Percentiles rank a stretch among this genome's conserved stretches.
These are phyloP conservation scores for Ogataea wickerhamii DNA, from an alignment of 805 yeast species.

Conservation along the genomic window DNA sequence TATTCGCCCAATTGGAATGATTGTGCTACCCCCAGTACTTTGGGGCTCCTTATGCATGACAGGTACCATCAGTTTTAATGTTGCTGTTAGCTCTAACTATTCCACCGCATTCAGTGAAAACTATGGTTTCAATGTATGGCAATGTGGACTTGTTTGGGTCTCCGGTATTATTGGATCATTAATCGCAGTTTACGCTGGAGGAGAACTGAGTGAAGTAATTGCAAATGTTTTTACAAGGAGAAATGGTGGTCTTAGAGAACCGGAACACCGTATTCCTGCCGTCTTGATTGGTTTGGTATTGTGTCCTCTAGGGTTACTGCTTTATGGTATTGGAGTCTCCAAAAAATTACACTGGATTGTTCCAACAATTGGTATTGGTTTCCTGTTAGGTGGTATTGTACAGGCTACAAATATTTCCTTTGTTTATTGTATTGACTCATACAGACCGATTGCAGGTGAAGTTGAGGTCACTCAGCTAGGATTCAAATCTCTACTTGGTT, in stretches of 20 bases:
- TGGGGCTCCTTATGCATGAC: slow-evolving; percentile 10
- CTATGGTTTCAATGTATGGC: slow-evolving; percentile 6
- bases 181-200: slow-evolving; percentile 8
- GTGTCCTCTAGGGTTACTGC: slow-evolving; percentile 6
- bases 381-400: slow-evolving; percentile 8
- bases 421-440: slow-evolving; percentile 11
- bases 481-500: slow-evolving; percentile 9
- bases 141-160: slow-evolving; percentile 8
- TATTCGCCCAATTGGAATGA: slow-evolving; percentile 9
- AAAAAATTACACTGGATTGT: slow-evolving; percentile 7
- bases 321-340: slow-evolving; percentile 8
- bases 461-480: slow-evolving; percentile 10
- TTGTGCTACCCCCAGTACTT: slow-evolving; percentile 8
- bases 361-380: slow-evolving; percentile 7
- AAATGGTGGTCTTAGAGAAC: slow-evolving; percentile 10
- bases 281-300: slow-evolving; percentile 4
- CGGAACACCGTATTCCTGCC: slow-evolving; percentile 9
- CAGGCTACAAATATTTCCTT: slow-evolving; percentile 11
- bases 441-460: slow-evolving; percentile 11
- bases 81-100: slow-evolving; percentile 8
- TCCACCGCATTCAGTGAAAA: slow-evolving; percentile 3
- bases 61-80: slow-evolving; percentile 9
- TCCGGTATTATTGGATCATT: slow-evolving; percentile 9
- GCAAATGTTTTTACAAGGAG: slow-evolving; percentile 8
- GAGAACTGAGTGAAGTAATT: slow-evolving; percentile 6